Conservation (phyloP, 176 grass and related monocot genomes). For the Triticum monococcum region DNA sequence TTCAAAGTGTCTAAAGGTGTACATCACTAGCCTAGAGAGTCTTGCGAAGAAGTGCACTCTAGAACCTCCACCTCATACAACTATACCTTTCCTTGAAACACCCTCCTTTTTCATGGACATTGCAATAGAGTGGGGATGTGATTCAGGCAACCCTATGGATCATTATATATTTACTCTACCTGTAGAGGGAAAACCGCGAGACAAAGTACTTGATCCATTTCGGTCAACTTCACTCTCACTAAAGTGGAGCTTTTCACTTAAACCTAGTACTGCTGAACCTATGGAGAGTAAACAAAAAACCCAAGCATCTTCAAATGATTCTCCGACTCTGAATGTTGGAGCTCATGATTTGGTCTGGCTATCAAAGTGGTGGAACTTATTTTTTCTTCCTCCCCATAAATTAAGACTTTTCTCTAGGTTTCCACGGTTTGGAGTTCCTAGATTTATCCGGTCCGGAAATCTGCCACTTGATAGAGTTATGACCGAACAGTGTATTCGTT, state of each 20-base stretch:
- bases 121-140: constrained; percentile 91
- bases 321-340: constrained; percentile 67
- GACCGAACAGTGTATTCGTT: constrained; percentile 94
- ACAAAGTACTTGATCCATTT: constrained; percentile 83
- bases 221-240: constrained; percentile 92
- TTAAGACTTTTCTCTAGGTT: constrained; percentile 93
- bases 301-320: constrained; percentile 36
- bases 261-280: constrained; percentile 39
- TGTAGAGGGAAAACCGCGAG: constrained; percentile 70
- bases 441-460: constrained; percentile 86
- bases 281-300: constrained; percentile 37
- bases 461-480: constrained; percentile 95
- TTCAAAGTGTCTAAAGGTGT: constrained; percentile 58
- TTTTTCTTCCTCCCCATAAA: constrained; percentile 95
- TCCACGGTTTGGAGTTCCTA: constrained; percentile 94
- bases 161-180: constrained; percentile 94
- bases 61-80: constrained; percentile 57
- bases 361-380: constrained; percentile 71
- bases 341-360: constrained; percentile 89
- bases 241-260: constrained; percentile 93
- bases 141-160: constrained; percentile 83
- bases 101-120: constrained; percentile 81
- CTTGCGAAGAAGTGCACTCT: constrained; percentile 71
- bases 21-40: constrained; percentile 69
- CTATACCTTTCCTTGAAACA: constrained; percentile 71